These are phyloP conservation scores for Nannochloropsis granulata DNA, from an alignment of 108 stramenopile genomes.

Conservation along the genomic window DNA sequence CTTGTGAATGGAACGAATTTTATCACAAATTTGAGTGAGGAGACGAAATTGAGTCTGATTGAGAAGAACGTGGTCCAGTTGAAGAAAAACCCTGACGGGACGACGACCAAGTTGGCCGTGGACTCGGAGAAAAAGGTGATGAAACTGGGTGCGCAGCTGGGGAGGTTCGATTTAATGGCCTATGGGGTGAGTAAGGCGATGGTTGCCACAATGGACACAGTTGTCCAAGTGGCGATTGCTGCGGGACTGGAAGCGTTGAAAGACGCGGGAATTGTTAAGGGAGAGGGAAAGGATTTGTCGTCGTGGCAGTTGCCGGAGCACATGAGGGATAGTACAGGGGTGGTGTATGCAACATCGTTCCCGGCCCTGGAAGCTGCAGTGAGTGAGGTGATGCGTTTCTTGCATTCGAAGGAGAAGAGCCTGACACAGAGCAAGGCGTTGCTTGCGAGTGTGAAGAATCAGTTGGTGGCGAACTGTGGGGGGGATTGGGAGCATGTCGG, in stretches of 20 bases:
- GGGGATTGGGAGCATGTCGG: background rate
- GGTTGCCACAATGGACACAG: conserved; percentile 85
- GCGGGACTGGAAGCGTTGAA: conserved; percentile 87
- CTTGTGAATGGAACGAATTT: conserved; percentile 60
- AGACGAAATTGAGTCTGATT: conserved; percentile 52
- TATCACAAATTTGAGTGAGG: conserved; percentile 52
- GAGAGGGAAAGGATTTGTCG: conserved; percentile 48
- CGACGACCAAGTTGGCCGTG: conserved; percentile 43
- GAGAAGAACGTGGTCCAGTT: conserved; percentile 84
- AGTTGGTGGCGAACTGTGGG: conserved; percentile 18
- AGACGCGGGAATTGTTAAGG: conserved; percentile 70
- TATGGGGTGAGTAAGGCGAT: conserved; percentile 75
- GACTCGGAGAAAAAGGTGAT: conserved; percentile 31
- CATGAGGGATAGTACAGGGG: conserved; percentile 78
- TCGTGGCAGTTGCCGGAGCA: conserved; percentile 76
- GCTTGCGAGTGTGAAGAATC: conserved; percentile 50
- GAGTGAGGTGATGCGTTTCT: conserved; percentile 78
- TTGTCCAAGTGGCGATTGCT: conserved; percentile 84
- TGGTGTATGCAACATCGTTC: conserved; percentile 84
- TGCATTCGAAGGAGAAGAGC: conserved; percentile 43
- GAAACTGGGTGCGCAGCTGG: conserved; percentile 61
- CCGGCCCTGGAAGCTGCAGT: conserved; percentile 93
- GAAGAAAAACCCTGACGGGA: conserved; percentile 52
- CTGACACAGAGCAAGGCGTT: conserved; percentile 56
- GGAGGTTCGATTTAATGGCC: conserved; percentile 51